Evolutionary conservation across 805 yeast genomes (phyloP), one percentile per base, ranked within the genome.

Genomic region (Sugiyamaella qingdaonensis): DNA sequence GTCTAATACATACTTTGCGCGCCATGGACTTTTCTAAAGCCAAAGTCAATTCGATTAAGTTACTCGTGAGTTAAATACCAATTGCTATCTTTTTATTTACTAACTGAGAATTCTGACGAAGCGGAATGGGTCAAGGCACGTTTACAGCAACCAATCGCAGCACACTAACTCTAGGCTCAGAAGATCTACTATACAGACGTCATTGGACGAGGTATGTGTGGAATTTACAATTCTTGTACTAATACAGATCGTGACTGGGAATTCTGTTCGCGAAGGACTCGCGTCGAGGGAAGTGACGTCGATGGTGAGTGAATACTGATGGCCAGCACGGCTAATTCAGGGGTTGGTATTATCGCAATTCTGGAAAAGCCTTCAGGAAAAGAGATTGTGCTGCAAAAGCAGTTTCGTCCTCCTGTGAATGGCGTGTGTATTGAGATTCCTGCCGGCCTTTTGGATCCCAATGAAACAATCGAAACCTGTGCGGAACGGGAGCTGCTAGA

Each of bases 341-440:
- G 68, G 0, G 97, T 94, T n/a, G 91, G 92, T 2, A 85, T 92
- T 45, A 73, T 91, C 31, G 91, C 96, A 0, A 73, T 90, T 14
- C 69, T 90, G 49, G 77, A 81, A 57, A 70, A 74, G 27, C 71
- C 78, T 5, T 68, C 70, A 14, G 78, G 77, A 18, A 78, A 82
- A 2, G 81, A 79, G 56, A 74, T 72, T 58, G 77, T 90, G 7
- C 72, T 94, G 14, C 92, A 88, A 65, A 88, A 88, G 65, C 99
- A 92, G 68, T 92, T 86, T 72, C 78, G 99, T 53, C 97, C 98
- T 1, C 98, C 99, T 0, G 86, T 86, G 2, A 85, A 78, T 50
- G 92, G 89, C 16, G 88, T 92, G 7, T 85, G 95, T 64, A 82
- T 92, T 57, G 99, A 92, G 69, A 78, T 91, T 66, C 99, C 99